Evolutionary conservation across 371 early-diverging fungal species (phyloP).

Genomic region (Mucor circinelloides): DNA sequence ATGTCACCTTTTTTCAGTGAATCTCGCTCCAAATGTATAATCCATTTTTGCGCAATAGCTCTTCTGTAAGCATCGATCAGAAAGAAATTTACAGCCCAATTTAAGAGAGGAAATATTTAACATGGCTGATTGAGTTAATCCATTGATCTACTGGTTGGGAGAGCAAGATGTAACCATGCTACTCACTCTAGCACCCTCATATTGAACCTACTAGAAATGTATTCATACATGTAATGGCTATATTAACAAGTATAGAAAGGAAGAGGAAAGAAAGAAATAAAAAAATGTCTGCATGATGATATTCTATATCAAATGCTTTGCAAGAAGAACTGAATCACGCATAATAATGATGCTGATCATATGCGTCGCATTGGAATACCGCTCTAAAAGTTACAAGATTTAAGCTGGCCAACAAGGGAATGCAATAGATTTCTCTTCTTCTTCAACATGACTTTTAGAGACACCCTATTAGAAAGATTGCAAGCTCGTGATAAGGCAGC

Average conservation of each 20-base stretch:
- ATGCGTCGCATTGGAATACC: background rate
- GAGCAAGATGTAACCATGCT: no score
- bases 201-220: no score
- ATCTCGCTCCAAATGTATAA: no score
- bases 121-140: no score
- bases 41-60: no score
- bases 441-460: conserved; percentile 25
- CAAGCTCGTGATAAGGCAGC: conserved; percentile 23
- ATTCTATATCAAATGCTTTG: background rate
- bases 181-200: no score
- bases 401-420: background rate
- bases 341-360: background rate
- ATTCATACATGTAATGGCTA: no score
- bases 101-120: no score
- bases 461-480: conserved; percentile 24
- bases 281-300: background rate
- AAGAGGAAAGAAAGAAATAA: background rate
- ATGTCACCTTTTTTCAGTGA: no score
- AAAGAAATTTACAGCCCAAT: no score
- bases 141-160: no score
- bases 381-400: background rate
- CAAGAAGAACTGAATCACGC: background rate
- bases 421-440: background rate
- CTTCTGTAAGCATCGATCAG: no score
- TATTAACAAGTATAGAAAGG: background rate